A percentile compares a stretch with the other conserved stretches of the same genome.
These are phyloP conservation scores for Benincasa hispida DNA, from an alignment of 306 rosid genomes.

Conservation along the genomic window DNA sequence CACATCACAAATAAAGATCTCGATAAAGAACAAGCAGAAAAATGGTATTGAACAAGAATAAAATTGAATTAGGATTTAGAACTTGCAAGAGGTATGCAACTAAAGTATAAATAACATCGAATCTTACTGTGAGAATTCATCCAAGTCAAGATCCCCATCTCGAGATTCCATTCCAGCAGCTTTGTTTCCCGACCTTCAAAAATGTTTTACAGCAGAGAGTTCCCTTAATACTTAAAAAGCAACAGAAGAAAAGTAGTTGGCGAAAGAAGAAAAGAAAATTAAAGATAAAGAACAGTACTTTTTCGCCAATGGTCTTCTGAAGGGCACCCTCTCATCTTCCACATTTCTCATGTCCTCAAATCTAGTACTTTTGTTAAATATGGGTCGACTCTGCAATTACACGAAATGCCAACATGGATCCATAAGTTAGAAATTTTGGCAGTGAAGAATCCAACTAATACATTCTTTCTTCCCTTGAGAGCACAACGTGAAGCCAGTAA, in stretches of 20 bases:
- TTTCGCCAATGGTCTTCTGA: conserved; percentile 59
- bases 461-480: not conserved
- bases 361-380: conserved; percentile 88
- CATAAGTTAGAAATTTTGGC: not conserved
- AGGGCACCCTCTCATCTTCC: conserved; percentile 77
- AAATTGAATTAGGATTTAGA: not conserved
- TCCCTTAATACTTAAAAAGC: not conserved
- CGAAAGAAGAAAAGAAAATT: not conserved
- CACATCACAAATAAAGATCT: conserved; percentile 9
- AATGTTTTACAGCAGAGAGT: conserved; percentile 8
- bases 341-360: conserved; percentile 80
- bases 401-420: not conserved
- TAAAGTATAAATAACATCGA: not conserved
- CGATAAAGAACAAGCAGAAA: not conserved
- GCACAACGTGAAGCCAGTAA: not conserved
- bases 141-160: conserved; percentile 91
- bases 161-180: conserved; percentile 79
- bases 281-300: conserved; percentile 29
- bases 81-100: not conserved
- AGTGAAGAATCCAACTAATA: not conserved
- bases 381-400: conserved; percentile 78
- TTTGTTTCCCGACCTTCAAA: conserved; percentile 53
- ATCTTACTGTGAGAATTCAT: conserved; percentile 73
- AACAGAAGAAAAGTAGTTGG: not conserved
- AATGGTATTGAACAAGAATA: not conserved